These are phyloP conservation scores for Sporisorium graminicola DNA, from an alignment of 1,284 basidiomycete genomes.

Conservation along the genomic window DNA sequence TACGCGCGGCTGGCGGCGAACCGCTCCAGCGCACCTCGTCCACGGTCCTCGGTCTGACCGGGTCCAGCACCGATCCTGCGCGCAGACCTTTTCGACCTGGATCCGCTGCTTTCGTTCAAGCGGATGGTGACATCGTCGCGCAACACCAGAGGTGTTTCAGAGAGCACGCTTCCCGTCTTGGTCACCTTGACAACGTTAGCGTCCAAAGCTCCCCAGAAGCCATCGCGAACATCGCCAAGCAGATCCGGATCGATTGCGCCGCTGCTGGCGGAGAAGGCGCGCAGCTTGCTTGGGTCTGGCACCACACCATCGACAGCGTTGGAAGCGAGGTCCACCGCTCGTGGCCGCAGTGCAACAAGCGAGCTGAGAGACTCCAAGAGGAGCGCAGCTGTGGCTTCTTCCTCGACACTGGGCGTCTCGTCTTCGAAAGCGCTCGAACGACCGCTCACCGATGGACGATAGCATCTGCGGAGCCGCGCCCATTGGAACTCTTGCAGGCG, in stretches of 20 bases:
- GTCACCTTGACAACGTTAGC: conserved; percentile 31
- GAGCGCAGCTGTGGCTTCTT: conserved; percentile 42
- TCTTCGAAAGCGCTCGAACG: conserved; percentile 14
- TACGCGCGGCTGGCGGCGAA: conserved; percentile 45
- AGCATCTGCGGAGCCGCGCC: conserved; percentile 51
- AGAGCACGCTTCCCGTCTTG: conserved; percentile 16
- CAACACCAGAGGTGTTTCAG: conserved; percentile 31
- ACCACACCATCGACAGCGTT: conserved; percentile 14
- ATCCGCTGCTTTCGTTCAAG: conserved; percentile 38
- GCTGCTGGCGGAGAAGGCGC: conserved; percentile 35
- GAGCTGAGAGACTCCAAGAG: conserved; percentile 49
- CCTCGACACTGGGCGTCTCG: conserved; percentile 34
- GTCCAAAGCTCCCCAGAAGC: conserved; percentile 62
- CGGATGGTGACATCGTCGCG: conserved; percentile 54
- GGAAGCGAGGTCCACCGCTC: conserved; percentile 17
- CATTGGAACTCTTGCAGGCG: conserved; percentile 63
- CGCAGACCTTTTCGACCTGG: conserved; percentile 26
- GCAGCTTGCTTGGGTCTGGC: conserved; percentile 23
- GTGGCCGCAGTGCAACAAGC: conserved; percentile 41
- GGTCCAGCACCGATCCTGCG: conserved; percentile 19
- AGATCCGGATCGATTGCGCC: conserved; percentile 55
- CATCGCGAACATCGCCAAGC: conserved; percentile 35
- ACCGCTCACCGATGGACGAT: conserved; percentile 7
- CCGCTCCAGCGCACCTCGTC: conserved; percentile 35
- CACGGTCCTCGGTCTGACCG: conserved; percentile 21